Conservation (phyloP, 305 asterid species). For the Fraxinus albicans region DNA sequence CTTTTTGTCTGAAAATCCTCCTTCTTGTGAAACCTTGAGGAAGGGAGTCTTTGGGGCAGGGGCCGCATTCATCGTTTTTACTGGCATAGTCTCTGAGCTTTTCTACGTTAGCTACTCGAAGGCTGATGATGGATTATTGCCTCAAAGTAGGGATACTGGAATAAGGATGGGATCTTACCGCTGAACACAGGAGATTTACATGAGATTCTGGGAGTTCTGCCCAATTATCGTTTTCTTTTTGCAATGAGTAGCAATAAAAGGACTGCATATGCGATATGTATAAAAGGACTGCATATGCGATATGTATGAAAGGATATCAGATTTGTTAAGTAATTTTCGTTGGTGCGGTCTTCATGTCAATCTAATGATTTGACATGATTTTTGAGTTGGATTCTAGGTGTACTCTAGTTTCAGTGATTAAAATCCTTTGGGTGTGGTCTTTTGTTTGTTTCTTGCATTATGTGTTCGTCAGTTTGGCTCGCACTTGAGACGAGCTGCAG, state of each 20-base stretch:
- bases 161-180: slow-evolving; percentile 61
- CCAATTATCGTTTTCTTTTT: neutral
- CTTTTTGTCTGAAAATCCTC: slow-evolving; percentile 41
- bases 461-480: no score
- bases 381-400: neutral
- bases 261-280: neutral
- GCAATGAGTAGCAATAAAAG: neutral
- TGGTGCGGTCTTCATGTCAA: neutral
- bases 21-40: slow-evolving; percentile 73
- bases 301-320: neutral
- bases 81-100: slow-evolving; percentile 66
- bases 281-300: neutral
- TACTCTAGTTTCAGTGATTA: neutral
- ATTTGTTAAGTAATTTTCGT: neutral
- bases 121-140: slow-evolving; percentile 39
- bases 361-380: neutral
- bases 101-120: slow-evolving; percentile 66
- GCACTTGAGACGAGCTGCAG: no score
- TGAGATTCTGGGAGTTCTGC: neutral
- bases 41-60: slow-evolving; percentile 87
- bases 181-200: neutral
- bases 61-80: slow-evolving; percentile 74
- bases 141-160: slow-evolving; percentile 47
- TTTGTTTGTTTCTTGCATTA: neutral
- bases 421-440: neutral